phyloP scores from a whole-genome alignment of 768 basidiomycete genomes.

The Grammothele lineata region DNA sequence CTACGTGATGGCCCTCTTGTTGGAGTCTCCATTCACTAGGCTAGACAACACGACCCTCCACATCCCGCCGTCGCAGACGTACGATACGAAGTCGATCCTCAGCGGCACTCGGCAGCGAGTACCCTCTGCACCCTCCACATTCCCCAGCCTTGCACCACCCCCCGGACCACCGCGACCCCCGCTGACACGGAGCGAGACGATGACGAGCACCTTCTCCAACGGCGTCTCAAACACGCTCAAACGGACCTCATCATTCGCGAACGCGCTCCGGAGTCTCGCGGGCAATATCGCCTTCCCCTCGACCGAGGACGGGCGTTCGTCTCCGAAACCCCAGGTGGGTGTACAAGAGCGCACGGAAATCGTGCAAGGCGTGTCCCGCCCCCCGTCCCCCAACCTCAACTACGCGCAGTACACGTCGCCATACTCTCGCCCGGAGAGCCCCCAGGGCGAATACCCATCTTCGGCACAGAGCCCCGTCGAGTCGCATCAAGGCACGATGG shows the following conservation, averaged over 20 bases:
- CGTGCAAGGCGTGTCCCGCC: constrained; percentile 47
- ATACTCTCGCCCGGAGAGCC: constrained; percentile 51
- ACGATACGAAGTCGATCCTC: constrained; percentile 29
- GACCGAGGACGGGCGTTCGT: constrained; percentile 46
- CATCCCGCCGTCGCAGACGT: constrained; percentile 39
- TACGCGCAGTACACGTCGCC: constrained; percentile 74
- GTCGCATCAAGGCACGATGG: constrained; percentile 32
- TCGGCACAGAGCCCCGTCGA: constrained; percentile 17
- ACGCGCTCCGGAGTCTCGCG: constrained; percentile 64
- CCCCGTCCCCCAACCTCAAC: constrained; percentile 77
- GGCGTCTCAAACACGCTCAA: constrained; percentile 66
- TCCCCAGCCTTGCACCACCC: constrained; percentile 35
- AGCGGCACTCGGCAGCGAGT: constrained; percentile 37
- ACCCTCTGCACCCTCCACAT: constrained; percentile 49
- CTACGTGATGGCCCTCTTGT: constrained; percentile 84
- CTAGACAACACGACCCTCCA: constrained; percentile 67
- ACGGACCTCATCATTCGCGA: constrained; percentile 79
- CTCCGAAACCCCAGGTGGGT: constrained; percentile 28
- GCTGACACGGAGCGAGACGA: constrained; percentile 52
- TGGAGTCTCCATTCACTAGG: constrained; percentile 83
- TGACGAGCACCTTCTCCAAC: constrained; percentile 54
- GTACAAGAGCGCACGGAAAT: constrained; percentile 24
- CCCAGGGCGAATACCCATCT: constrained; percentile 6
- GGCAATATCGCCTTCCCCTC: constrained; percentile 70
- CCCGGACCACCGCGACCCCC: constrained; percentile 51